A percentile compares a stretch with the other conserved stretches of the same genome.
These are phyloP conservation scores for Neonectria punicea DNA, from an alignment of 2,329 filamentous ascomycete species.

Conservation along the genomic window DNA sequence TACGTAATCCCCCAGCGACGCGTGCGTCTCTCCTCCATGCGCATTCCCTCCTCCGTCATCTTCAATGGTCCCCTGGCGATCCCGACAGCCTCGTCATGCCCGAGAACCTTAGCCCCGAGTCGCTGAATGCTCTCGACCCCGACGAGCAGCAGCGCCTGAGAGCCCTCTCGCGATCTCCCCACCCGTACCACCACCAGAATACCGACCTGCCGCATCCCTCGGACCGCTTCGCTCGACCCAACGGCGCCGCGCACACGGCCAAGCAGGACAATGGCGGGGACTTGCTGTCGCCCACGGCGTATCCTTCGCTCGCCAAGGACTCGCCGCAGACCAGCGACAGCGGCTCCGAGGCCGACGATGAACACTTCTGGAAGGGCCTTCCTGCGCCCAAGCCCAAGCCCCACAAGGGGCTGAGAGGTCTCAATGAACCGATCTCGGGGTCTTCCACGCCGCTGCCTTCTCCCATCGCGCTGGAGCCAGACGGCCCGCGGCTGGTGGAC, in stretches of 20 bases:
- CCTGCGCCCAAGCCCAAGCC: constrained; percentile 79
- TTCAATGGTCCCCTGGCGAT: constrained; percentile 43
- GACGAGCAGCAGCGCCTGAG: constrained; percentile 56
- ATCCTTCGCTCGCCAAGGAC: constrained; percentile 56
- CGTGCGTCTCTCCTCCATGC: constrained; percentile 25
- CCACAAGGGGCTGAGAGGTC: constrained; percentile 81
- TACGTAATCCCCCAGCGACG: constrained; percentile 20
- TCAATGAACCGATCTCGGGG: constrained; percentile 64
- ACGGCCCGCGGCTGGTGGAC: constrained; percentile 41
- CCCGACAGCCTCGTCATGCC: constrained; percentile 55
- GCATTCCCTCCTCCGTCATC: constrained; percentile 31
- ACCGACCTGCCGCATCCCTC: constrained; percentile 65
- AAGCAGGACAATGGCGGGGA: constrained; percentile 33
- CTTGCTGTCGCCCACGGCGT: constrained; percentile 39
- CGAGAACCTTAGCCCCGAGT: constrained; percentile 54
- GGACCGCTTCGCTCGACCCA: constrained; percentile 48
- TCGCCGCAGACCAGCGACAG: constrained; percentile 81
- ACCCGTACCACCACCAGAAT: constrained; percentile 72
- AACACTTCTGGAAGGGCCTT: constrained; percentile 85
- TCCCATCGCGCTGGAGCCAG: constrained; percentile 58
- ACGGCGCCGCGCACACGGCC: constrained; percentile 31
- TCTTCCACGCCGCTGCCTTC: constrained; percentile 66
- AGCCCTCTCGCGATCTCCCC: constrained; percentile 69
- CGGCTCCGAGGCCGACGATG: constrained; percentile 94
- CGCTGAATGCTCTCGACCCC: constrained; percentile 46